Conservation (phyloP, 768 basidiomycete genomes). For the Terana coerulea region DNA sequence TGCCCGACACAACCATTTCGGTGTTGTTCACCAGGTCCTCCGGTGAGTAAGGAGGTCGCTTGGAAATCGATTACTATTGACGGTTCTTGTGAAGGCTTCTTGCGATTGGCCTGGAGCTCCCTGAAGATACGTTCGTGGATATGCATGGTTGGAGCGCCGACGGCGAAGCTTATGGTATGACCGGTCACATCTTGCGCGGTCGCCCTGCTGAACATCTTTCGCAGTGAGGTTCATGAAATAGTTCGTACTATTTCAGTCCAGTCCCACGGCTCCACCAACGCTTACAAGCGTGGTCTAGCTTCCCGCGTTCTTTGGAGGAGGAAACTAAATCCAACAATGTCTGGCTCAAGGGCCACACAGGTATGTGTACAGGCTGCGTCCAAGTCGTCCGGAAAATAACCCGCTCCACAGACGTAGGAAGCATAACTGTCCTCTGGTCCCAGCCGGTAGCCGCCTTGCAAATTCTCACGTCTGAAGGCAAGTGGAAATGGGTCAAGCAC, state of each 20-base stretch:
- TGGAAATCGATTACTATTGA: too few species aligned
- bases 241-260: too few species aligned
- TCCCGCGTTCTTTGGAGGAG: slow-evolving; percentile 31
- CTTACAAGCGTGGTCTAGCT: slow-evolving; percentile 16
- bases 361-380: slow-evolving; percentile 15
- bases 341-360: slow-evolving; percentile 37
- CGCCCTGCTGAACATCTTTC: not conserved
- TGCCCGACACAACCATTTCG: slow-evolving; percentile 26
- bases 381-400: not conserved
- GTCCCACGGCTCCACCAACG: not conserved
- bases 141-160: slow-evolving; percentile 25
- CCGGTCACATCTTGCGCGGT: not conserved
- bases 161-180: slow-evolving; percentile 28
- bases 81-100: slow-evolving; percentile 21
- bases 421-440: slow-evolving; percentile 34
- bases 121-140: slow-evolving; percentile 31
- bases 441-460: slow-evolving; percentile 36
- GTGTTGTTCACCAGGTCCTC: slow-evolving; percentile 25
- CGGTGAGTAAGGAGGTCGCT: slow-evolving; percentile 13
- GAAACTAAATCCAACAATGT: slow-evolving; percentile 28
- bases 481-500: slow-evolving; percentile 35
- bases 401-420: slow-evolving; percentile 26
- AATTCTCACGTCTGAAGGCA: slow-evolving; percentile 30
- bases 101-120: slow-evolving; percentile 31
- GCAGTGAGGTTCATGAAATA: slow-evolving; percentile 67